These are phyloP conservation scores for Botrytis paeoniae DNA, from an alignment of 2,329 filamentous ascomycete species.

Conservation along the genomic window DNA sequence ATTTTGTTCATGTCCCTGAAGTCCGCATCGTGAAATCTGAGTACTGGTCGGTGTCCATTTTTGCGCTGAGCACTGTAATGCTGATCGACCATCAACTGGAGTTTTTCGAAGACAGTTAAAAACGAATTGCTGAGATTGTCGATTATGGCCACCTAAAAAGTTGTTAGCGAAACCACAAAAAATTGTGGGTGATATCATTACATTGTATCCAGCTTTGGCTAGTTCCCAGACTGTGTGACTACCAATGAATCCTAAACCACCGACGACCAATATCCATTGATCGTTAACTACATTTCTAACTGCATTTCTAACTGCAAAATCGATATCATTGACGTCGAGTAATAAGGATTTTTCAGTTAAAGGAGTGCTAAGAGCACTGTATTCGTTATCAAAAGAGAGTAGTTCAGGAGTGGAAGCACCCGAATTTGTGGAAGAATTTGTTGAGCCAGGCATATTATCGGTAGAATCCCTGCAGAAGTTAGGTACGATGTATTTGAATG, in stretches of 20 bases:
- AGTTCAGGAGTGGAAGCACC: slow-evolving; percentile 28
- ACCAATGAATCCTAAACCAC: slow-evolving; percentile 48
- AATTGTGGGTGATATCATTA: slow-evolving; percentile 14
- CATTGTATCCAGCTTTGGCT: slow-evolving; percentile 47
- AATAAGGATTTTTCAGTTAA: slow-evolving; percentile 31
- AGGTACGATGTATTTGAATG: slow-evolving; percentile 10
- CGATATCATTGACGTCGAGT: slow-evolving; percentile 28
- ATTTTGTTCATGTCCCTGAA: slow-evolving; percentile 32
- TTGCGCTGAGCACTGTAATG: slow-evolving; percentile 25
- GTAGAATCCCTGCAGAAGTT: slow-evolving; percentile 20
- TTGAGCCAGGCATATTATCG: slow-evolving; percentile 24
- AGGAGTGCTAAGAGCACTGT: slow-evolving; percentile 27
- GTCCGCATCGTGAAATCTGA: slow-evolving; percentile 34
- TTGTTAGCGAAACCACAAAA: slow-evolving; percentile 11
- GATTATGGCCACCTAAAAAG: slow-evolving; percentile 39
- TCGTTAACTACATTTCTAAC: slow-evolving; percentile 19
- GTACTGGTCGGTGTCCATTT: slow-evolving; percentile 25
- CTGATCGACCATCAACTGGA: slow-evolving; percentile 27
- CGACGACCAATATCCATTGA: slow-evolving; percentile 43
- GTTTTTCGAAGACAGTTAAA: slow-evolving; percentile 27
- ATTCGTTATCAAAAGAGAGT: slow-evolving; percentile 26
- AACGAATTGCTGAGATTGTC: slow-evolving; percentile 41
- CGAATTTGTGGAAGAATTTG: slow-evolving; percentile 28
- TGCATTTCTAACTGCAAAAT: slow-evolving; percentile 22
- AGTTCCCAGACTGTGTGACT: slow-evolving; percentile 50